Evolutionary conservation across 75 land plant genomes (phyloP).

Genomic region (Sequoia sempervirens): DNA sequence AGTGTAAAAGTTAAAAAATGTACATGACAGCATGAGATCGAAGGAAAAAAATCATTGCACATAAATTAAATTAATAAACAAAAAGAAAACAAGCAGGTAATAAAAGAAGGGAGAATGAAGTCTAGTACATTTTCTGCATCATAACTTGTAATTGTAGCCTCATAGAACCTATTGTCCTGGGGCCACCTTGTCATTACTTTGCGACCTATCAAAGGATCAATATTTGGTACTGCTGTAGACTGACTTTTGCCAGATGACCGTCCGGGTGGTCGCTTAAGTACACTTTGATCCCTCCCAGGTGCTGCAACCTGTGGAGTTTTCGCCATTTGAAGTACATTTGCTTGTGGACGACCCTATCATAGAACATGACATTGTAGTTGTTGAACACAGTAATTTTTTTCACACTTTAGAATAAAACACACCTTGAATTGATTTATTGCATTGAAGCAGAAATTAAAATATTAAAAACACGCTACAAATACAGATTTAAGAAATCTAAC

Average conservation of each 20-base stretch:
- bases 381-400: background rate
- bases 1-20: background rate
- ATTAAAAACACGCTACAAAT: background rate
- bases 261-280: background rate
- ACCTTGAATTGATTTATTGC: background rate
- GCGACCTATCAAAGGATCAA: conserved; percentile 65
- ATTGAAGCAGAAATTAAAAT: background rate
- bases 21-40: background rate
- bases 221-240: conserved; percentile 17
- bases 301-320: conserved; percentile 7
- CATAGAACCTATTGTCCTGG: conserved; percentile 85
- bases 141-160: conserved; percentile 75
- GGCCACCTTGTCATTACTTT: conserved; percentile 89
- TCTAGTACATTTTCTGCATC: conserved; percentile 40
- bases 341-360: background rate
- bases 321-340: background rate
- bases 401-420: background rate
- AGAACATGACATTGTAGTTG: background rate
- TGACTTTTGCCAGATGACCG: conserved; percentile 11
- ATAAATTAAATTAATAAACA: background rate
- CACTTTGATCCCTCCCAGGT: background rate
- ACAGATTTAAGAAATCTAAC: background rate
- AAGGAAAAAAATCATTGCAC: background rate
- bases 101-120: background rate
- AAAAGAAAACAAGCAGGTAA: background rate